phyloP scores from a whole-genome alignment of 2,329 filamentous ascomycete species.

The Paramyrothecium roridum region DNA sequence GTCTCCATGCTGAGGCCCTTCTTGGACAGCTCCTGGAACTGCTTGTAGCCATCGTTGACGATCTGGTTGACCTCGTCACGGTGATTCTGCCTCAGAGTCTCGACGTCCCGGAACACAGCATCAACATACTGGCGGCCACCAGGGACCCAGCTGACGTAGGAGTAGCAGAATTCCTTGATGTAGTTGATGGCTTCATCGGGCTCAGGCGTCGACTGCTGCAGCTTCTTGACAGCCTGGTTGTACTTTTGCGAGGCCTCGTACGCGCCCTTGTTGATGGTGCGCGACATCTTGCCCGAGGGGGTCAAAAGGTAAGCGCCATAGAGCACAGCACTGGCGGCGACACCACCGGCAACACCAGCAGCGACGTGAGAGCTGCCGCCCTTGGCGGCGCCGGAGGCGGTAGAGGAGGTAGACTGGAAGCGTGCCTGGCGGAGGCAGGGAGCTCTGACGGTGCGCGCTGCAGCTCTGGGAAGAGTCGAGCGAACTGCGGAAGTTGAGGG shows the following conservation, averaged over 20 bases:
- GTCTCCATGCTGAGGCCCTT: constrained; percentile 60
- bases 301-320: constrained; percentile 42
- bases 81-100: constrained; percentile 65
- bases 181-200: constrained; percentile 64
- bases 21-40: constrained; percentile 61
- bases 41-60: constrained; percentile 62
- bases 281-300: constrained; percentile 35
- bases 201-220: constrained; percentile 60
- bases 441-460: constrained; percentile 19
- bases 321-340: constrained; percentile 37
- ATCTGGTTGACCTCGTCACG: constrained; percentile 68
- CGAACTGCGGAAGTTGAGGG: constrained; percentile 23
- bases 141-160: constrained; percentile 70
- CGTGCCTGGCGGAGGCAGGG: constrained; percentile 24
- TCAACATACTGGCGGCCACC: constrained; percentile 69
- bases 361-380: constrained; percentile 28
- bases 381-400: constrained; percentile 8
- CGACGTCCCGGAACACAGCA: constrained; percentile 66
- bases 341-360: constrained; percentile 39
- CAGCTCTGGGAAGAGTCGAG: constrained; percentile 19
- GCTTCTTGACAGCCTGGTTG: constrained; percentile 54
- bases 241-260: constrained; percentile 60
- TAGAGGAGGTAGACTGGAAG: constrained; percentile 36
- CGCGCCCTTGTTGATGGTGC: constrained; percentile 41
- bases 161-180: constrained; percentile 63